Evolutionary conservation across 768 basidiomycete species (phyloP), one percentile per base, ranked within the genome.

Genomic region (Crucibulum laeve): DNA sequence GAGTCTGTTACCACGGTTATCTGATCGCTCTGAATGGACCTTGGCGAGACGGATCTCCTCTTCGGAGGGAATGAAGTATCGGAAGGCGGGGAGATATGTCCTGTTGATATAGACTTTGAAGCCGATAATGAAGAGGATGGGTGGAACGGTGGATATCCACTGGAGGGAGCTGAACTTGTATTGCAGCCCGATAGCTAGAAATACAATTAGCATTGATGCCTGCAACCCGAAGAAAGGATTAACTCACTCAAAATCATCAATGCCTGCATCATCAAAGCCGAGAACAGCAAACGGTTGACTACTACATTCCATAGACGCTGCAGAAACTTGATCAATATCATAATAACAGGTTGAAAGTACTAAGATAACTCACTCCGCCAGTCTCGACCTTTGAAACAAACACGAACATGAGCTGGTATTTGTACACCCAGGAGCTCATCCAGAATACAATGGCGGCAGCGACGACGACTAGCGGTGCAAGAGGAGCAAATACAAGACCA

Each of bases 371-470:
- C 61, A 91, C 89, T 24, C 96, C 96, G 45, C 95, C 96, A 40
- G 85, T 90, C 65, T 99, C 96, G 11, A 92, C 87, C 49, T 82
- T 83, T 4, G 92, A 82, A 38, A 91, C 69, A 58, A 77, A 94
- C 45, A 95, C 91, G 61, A 95, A 98, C 83, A 97, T 92, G 39
- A 97, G 71, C 69, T 94, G 88, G 57, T 98, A 98, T 67, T 98
- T 99, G 74, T 94, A 91, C 17, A 91, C 87, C 73, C 82, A 82
- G 4, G 84, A 87, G 48, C 80, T 80, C 55, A 86, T 68, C 89
- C 92, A 97, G 61, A 93, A 88, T 17, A 96, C 91, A 24, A 86
- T 59, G 2, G 84, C 84, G 10, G 83, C 91, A 14, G 87, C 89
- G 21, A 93, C 72, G 6, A 76, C 77, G 13, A 99, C 93, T 23